Conservation (phyloP, 176 grass and related monocot species). For the Avena atlantica region DNA sequence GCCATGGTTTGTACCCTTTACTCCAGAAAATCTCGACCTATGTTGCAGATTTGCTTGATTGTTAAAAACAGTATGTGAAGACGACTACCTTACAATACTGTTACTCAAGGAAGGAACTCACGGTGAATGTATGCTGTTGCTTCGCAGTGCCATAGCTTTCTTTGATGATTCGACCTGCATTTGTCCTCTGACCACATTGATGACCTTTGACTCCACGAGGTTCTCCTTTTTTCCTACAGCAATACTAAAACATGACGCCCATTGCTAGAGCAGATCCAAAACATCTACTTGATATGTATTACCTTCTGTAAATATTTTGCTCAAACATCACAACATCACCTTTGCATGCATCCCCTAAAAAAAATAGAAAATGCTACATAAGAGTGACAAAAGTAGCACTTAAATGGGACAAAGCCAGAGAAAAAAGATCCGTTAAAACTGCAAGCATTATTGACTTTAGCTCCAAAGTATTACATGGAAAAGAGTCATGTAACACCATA, state of each 20-base stretch:
- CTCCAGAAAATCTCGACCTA: conserved; percentile 30
- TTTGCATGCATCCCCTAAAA: conserved; percentile 75
- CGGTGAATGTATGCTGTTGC: conserved; percentile 32
- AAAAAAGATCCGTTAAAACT: background rate
- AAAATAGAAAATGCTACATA: background rate
- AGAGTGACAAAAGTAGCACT: conserved; percentile 24
- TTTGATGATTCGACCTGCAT: conserved; percentile 18
- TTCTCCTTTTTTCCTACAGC: conserved; percentile 24
- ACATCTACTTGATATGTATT: conserved; percentile 31
- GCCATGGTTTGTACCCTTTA: conserved; percentile 33
- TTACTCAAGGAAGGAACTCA: background rate
- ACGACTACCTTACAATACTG: background rate
- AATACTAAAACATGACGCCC: background rate
- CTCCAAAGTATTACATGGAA: conserved; percentile 1
- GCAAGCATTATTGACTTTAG: background rate
- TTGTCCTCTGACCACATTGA: conserved; percentile 28
- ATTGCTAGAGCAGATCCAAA: conserved; percentile 18
- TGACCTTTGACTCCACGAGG: conserved; percentile 1
- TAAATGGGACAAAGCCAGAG: background rate
- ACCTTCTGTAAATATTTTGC: conserved; percentile 77
- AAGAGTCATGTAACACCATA: background rate
- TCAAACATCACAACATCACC: conserved; percentile 81
- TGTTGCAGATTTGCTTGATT: background rate
- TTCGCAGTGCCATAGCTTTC: conserved; percentile 28
- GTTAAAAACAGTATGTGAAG: conserved; percentile 4